Evolutionary conservation across 805 yeast genomes (phyloP), one percentile per base, ranked within the genome.

Genomic region (Wickerhamiella galacta): DNA sequence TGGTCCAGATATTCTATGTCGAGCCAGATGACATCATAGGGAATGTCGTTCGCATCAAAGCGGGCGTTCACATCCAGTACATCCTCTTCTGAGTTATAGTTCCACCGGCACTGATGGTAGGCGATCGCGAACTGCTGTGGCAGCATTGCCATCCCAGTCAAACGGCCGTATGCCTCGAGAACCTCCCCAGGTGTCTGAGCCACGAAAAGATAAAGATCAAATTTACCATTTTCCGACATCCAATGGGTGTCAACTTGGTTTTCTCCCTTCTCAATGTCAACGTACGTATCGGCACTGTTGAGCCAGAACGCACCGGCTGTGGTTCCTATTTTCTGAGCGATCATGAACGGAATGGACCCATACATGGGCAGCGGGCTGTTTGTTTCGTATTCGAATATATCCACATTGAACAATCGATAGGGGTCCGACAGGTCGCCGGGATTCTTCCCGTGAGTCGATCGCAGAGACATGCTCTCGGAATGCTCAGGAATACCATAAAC

Each of bases 401-500:
- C 99, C 19, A 85, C 95, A 45, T 90, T 87, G 61, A 58, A 90
- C 27, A 90, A 59, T 28, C 98, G 64, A 53, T 90, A 90, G 2
- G 96, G 96, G 34, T 75, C 78, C 2, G 58, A 36, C 17, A 21
- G 31, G 25, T 42, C 46, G 6, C 47, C 52, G 11, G 51, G 51
- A 2, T 41, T 28, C 3, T 28, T 35, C 2, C 52, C 51, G 16
- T 47, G 47, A 0, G 96, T 85, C 42, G 79, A 87, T 35, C 72
- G 71, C 42, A 90, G 59, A 14, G 75, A 63, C 31, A 90, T 56
- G 1, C 76, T 60, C 44, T 81, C 93, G 0, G 96, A 87, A 48
- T 90, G 98, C 53, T 90, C 98, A 0, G 98, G 96, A 28, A 90
- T 77, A n/a, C 99, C 99, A 52, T 70, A 90, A 1, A 81, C 78